Evolutionary conservation across 2,329 filamentous ascomycete species (phyloP), one percentile per base, ranked within the genome.

Genomic region (Fusarium anthophilum): DNA sequence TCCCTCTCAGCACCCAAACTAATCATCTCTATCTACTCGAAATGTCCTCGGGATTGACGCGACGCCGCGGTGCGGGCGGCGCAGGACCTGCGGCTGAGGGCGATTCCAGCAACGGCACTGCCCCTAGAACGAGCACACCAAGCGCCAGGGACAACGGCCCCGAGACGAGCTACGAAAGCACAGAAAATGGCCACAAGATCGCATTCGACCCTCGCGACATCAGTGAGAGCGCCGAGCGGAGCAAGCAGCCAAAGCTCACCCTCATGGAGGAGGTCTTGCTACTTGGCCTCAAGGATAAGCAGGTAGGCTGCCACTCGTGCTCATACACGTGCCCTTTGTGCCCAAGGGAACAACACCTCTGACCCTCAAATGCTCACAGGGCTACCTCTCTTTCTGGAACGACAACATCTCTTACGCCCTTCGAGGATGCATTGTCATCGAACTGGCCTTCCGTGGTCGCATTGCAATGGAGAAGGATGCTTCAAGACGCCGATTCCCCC

Each of bases 341-440:
- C 58, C 26, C 28, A 28, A n/a, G 32, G 39, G 22, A 54, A 50
- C 45, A 54, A 53, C 43, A 47, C 28, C 48, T 53, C 70, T 69
- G 55, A 74, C 56, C 44, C 24, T 54, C 37, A 38, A 66, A 44
- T 55, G 18, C n/a, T 32, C 45, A 60, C 81, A 98, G 95, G 96
- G 96, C 76, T 98, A 99, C 82, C 91, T 99, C 73, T 98, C 96
- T 37, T 99, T 99, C 85, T 99, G 96, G 96, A 99, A 99, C 85
- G 96, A 99, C 85, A 99, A 99, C 86, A 99, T 99, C 81, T 98
- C 95, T 69, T 99, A 99, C 83, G 96, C 96, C 75, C 89, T 99
- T 72, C 92, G 96, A 82, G 96, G 96, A 81, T 99, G 96, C 85
- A 99, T 99, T 82, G 96, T 99, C 77, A 94, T 98, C 84, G 96